Base-by-base conservation (phyloP, 768 basidiomycete species). In the Fibroporia radiculosa region DNA sequence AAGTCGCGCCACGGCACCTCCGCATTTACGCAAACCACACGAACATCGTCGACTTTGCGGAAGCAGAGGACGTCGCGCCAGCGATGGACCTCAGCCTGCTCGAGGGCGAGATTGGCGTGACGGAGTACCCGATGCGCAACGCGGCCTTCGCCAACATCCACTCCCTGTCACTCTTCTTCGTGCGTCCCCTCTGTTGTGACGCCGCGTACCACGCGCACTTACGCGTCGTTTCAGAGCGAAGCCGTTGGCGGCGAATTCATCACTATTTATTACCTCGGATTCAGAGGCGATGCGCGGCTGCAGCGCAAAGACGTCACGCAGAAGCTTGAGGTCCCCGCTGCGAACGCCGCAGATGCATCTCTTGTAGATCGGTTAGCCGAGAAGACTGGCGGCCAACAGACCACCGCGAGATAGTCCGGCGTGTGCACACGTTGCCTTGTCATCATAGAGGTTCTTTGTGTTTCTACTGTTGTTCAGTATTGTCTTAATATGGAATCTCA, bases 221-320 rank as follows among this genome's bases (percentile, higher is more conserved):
- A 53, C 40, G 13, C 20, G 14, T 19, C 35, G 16, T 23, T 45
- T 22, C 50, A 88, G 86, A 78, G 76, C 43, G 77, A 88, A 32
- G 68, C 86, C 2, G 70, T 69, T 3, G 85, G 84, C 4, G 82
- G 73, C 22, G 82, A 86, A 6, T 50, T 64, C 14, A 76, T 83
- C 3, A 67, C 83, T 20, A 62, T 92, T 28, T 93, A 84, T 57
- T 93, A 81, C 56, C 56, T 92, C 33, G 89, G 89, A 16, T 93
- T 93, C 70, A 84, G 80, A 59, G 90, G 89, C 32, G 84, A 88
- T 51, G 67, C 71, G 37, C 67, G 71, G 42, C 68, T 70, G 14
- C 60, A 63, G 14, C 70, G 72, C 51, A 79, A 74, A 50, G 82
- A 84, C 42, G 73, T 66, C n/a, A 72, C 72, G 27, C 74, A 72